Evolutionary conservation across 805 yeast genomes (phyloP), one percentile per base, ranked within the genome.

Genomic region (Saccharomycopsis lassenensis): DNA sequence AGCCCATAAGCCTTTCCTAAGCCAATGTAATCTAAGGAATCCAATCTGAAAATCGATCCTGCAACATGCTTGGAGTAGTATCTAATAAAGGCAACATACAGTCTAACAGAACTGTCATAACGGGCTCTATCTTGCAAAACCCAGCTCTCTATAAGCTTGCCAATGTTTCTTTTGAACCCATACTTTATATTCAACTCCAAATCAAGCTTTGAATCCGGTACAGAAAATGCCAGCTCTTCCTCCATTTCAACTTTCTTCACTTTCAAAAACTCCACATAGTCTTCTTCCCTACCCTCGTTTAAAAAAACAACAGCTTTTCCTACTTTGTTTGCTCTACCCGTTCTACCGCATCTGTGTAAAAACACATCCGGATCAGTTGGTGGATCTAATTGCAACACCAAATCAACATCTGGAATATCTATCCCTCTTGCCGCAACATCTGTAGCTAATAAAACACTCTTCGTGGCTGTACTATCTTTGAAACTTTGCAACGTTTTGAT

Each of bases 351-450:
- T 52, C 98, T 69, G 55, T 91, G 98, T 29, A 89, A 67, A 51
- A 89, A 91, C 52, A 85, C 73, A 51, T 81, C 93, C 0, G 96
- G 84, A 47, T 87, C 95, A 0, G 85, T 75, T 1, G 98, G 98
- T 1, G 97, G 94, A 46, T 91, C 97, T 17, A 89, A 48, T 53
- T 91, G 98, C n/a, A 91, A 61, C 3, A 89, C 97, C 18, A 87
- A 58, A 51, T 91, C 97, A 7, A 91, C 96, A 36, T 87, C 91
- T 1, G 95, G 94, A 20, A 91, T 78, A 61, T 91, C 98, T 16
- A 91, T 71, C 29, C 98, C 98, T 52, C 98, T 69, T 0, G 97
- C 95, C 1, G 98, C 96, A n/a, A 91, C 95, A 63, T 91, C 98
- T 0, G 98, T 91, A 2, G 98, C 86, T 57, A 91, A 61, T 17